These are phyloP conservation scores for Kockovaella imperatae DNA, from an alignment of 768 basidiomycete species.

Conservation along the genomic window DNA sequence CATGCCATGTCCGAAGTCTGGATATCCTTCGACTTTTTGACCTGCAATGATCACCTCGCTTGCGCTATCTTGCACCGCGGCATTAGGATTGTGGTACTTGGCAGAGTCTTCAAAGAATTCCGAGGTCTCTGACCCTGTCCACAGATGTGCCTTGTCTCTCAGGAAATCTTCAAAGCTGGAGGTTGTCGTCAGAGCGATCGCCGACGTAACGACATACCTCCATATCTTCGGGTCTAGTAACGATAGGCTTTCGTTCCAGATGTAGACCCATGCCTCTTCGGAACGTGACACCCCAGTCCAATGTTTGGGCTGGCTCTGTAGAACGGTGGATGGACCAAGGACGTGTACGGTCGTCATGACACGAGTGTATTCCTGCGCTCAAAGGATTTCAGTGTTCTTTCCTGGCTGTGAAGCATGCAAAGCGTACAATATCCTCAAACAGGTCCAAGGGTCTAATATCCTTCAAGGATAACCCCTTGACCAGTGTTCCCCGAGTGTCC, in stretches of 20 bases:
- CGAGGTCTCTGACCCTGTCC: constrained; percentile 52
- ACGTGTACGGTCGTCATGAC: constrained; percentile 54
- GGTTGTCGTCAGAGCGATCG: neutral
- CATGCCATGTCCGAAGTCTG: constrained; percentile 43
- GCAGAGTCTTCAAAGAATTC: constrained; percentile 51
- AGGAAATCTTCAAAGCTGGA: constrained; percentile 67
- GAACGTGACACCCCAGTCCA: neutral
- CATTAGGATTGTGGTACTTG: constrained; percentile 46
- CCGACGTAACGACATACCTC: constrained; percentile 48
- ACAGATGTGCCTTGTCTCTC: constrained; percentile 64
- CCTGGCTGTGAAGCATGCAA: neutral
- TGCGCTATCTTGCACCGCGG: neutral
- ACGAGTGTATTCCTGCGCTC: constrained; percentile 63
- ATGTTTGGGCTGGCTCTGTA: constrained; percentile 6
- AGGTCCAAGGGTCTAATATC: constrained; percentile 66
- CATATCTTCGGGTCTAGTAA: constrained; percentile 59
- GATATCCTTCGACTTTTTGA: constrained; percentile 20
- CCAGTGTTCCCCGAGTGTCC: constrained; percentile 69
- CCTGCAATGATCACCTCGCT: constrained; percentile 11
- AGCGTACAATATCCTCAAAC: constrained; percentile 66
- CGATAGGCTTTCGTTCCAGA: constrained; percentile 51
- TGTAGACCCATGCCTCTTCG: constrained; percentile 56
- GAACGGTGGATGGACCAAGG: constrained; percentile 46
- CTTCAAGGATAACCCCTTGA: constrained; percentile 57
- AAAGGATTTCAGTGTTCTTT: neutral